A percentile compares a stretch with the other conserved stretches of the same genome.
Conservation (phyloP, 78 protist genomes). For the Tieghemostelium lacteum region DNA sequence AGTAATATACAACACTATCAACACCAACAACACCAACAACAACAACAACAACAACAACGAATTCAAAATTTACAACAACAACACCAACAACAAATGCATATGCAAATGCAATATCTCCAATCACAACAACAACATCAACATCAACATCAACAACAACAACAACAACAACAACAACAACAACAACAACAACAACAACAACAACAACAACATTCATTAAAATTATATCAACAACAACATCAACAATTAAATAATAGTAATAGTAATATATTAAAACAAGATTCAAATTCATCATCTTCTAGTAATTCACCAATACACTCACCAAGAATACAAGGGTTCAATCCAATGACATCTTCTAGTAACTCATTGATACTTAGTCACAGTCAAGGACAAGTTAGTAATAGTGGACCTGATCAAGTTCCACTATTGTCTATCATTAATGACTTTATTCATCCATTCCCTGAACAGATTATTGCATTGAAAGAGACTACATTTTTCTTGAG, state of each 20-base stretch:
- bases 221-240: not conserved
- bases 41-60: too few species aligned
- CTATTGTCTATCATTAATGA: constrained; percentile 3
- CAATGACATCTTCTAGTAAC: too few species aligned
- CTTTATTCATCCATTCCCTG: constrained; percentile 31
- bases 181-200: not conserved
- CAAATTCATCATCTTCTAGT: not conserved
- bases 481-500: constrained; percentile 25
- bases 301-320: not conserved
- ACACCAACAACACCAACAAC: too few species aligned
- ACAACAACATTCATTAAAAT: not conserved
- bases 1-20: too few species aligned
- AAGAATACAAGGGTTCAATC: too few species aligned
- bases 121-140: not conserved
- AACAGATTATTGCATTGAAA: constrained; percentile 31
- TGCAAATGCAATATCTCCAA: not conserved
- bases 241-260: not conserved
- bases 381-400: too few species aligned
- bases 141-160: not conserved
- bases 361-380: too few species aligned
- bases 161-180: not conserved
- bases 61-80: not conserved
- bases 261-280: not conserved
- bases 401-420: too few species aligned
- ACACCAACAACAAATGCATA: not conserved